Percentiles rank a stretch among this genome's conserved stretches.
Conservation (phyloP, 805 yeast species). For the Monosporozyma aerobia region DNA sequence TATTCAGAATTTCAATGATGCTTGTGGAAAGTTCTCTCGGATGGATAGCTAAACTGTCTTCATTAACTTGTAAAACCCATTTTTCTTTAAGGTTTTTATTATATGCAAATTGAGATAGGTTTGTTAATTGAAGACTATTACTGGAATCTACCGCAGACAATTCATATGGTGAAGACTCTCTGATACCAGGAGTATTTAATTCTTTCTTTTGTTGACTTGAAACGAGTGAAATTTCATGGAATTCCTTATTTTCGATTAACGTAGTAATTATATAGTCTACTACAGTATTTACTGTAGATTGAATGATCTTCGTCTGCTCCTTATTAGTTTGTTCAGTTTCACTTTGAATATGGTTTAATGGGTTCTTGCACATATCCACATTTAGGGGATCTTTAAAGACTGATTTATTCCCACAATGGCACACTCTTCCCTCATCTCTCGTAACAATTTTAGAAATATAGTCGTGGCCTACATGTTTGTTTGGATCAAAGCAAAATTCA, state of each 20-base stretch:
- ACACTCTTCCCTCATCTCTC: constrained; percentile 26
- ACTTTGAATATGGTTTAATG: constrained; percentile 9
- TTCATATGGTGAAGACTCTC: not conserved
- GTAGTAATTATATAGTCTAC: constrained; percentile 23
- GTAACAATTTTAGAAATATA: constrained; percentile 21
- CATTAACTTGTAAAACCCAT: constrained; percentile 24
- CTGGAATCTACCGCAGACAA: not conserved
- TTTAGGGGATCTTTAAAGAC: constrained; percentile 15
- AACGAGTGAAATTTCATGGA: not conserved
- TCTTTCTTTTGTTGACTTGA: not conserved
- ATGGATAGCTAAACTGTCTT: constrained; percentile 19
- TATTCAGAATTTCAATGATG: constrained; percentile 16
- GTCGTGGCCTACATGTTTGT: constrained; percentile 59
- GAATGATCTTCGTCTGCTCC: constrained; percentile 6
- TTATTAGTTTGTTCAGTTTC: not conserved
- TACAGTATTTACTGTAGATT: constrained; percentile 12
- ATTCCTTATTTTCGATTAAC: constrained; percentile 2
- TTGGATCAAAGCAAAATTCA: constrained; percentile 60
- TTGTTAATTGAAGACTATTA: constrained; percentile 1
- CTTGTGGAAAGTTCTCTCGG: constrained; percentile 20
- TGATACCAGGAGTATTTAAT: not conserved
- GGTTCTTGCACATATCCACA: constrained; percentile 16
- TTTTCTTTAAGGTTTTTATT: constrained; percentile 8
- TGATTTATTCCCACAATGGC: constrained; percentile 27
- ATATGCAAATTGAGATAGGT: constrained; percentile 5